Conservation (phyloP, 192 early-diverging fungal species). For the Tieghemiomyces parasiticus region DNA sequence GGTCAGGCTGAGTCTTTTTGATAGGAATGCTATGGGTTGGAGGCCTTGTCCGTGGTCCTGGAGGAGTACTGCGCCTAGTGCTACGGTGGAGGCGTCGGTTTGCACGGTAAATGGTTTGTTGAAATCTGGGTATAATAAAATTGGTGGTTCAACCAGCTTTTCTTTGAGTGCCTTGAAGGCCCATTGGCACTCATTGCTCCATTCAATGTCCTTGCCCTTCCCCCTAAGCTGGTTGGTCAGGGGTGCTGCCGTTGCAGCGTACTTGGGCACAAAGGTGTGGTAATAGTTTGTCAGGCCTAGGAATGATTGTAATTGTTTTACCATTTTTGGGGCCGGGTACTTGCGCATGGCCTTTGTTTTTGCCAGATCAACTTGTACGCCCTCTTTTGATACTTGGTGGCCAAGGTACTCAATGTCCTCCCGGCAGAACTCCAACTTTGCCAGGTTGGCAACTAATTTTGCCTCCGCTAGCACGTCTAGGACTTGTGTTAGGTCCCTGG, state of each 20-base stretch:
- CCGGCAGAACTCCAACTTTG: slow-evolving; percentile 12
- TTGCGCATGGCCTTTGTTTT: slow-evolving; percentile 14
- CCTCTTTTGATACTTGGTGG: slow-evolving; percentile 13
- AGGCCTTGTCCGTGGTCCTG: background rate
- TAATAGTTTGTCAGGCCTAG: slow-evolving; percentile 4
- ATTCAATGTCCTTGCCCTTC: background rate
- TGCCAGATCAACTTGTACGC: slow-evolving; percentile 12
- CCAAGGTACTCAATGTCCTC: slow-evolving; percentile 16
- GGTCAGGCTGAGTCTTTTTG: background rate
- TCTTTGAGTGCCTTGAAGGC: background rate
- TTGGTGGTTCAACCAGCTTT: background rate
- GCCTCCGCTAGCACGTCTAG: slow-evolving; percentile 11
- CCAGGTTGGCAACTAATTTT: slow-evolving; percentile 11
- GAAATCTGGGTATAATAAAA: background rate
- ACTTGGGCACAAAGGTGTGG: background rate
- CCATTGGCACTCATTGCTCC: background rate
- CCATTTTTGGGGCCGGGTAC: background rate
- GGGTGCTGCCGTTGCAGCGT: background rate
- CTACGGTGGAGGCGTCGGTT: background rate
- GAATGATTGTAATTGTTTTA: background rate
- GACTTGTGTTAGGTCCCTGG: background rate
- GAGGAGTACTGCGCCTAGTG: background rate
- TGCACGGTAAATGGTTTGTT: background rate
- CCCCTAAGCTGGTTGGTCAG: background rate
- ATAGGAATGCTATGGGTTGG: background rate